Base-by-base conservation (phyloP, 352 stramenopile genomes). In the Globisporangium spinosum region DNA sequence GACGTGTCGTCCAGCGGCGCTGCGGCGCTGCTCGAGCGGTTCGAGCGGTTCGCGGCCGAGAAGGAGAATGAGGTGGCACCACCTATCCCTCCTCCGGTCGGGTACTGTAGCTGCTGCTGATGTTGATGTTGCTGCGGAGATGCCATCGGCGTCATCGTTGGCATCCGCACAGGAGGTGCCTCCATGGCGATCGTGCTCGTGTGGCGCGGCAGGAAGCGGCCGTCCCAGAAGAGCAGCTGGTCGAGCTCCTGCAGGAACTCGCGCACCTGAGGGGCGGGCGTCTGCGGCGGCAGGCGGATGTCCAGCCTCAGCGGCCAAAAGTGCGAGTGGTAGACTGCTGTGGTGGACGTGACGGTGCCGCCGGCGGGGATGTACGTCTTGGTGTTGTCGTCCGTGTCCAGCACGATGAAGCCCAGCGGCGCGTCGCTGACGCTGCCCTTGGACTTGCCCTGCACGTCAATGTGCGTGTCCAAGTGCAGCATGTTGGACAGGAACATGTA, bases 401-500 rank as follows among this genome's bases (percentile, higher is more conserved):
- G 67, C 29, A 92, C 84, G 58, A 92, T 78, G 55, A 87, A 92
- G 12, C 84, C 84, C 32, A 92, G 71, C 29, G 82, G 82, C 3
- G 84, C 75, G 62, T 89, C 82, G 23, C 73, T 80, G 27, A 92
- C 77, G 25, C 68, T 75, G 9, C 84, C 84, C 17, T 77, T 75
- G 27, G 75, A 73, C 13, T 70, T 73, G 4, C 79, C 79, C 3
- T 82, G 68, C 20, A 92, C 35, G 35, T 78, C 74, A 20, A 92
- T 72, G 34, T 69, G 75, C 29, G 80, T 85, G 40, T 79, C 74
- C 4, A 90, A 56, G 35, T 79, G 77, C 53, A 92, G 64, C 80
- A 92, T 90, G 63, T 89, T 92, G 68, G 75, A 68, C 58, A 92
- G 69, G 53, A 92, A 92, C 84, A 92, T 90, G 68, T 90, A 88